Conservation (phyloP, 768 basidiomycete species). For the Pholiota conissans region DNA sequence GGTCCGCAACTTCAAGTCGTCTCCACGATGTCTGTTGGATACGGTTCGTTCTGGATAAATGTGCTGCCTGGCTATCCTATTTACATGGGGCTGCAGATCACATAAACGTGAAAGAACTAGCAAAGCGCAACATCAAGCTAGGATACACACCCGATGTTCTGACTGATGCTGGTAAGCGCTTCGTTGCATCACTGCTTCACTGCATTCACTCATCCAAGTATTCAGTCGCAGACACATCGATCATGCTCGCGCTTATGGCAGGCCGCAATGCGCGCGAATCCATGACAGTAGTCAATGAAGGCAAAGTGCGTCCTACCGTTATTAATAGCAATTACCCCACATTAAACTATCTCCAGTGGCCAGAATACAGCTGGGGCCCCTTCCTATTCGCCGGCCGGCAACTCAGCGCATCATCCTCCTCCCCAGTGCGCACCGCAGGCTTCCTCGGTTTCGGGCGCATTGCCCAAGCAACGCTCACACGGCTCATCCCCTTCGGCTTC, state of each 20-base stretch:
- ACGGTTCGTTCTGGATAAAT: conserved; percentile 47
- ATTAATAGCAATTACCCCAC: neutral
- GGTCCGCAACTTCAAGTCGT: conserved; percentile 77
- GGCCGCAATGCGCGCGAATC: conserved; percentile 74
- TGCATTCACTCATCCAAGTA: neutral
- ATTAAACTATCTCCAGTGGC: conserved; percentile 59
- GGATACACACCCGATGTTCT: conserved; percentile 96
- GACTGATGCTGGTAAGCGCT: conserved; percentile 76
- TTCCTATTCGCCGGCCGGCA: conserved; percentile 86
- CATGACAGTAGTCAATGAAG: conserved; percentile 63
- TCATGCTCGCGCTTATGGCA: conserved; percentile 95
- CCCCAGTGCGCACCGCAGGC: conserved; percentile 68
- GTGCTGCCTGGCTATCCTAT: neutral
- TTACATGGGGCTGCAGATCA: conserved; percentile 59
- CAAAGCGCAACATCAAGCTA: conserved; percentile 62
- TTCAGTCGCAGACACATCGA: conserved; percentile 82
- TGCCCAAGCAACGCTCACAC: conserved; percentile 76
- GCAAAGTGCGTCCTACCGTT: conserved; percentile 47
- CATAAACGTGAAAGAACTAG: conserved; percentile 60
- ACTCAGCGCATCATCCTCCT: conserved; percentile 51
- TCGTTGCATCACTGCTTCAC: conserved; percentile 3
- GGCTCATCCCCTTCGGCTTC: conserved; percentile 83
- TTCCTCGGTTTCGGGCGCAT: conserved; percentile 97
- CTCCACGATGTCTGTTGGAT: conserved; percentile 92
- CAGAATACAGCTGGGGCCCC: conserved; percentile 74